Percentiles rank a stretch among this genome's conserved stretches.
These are phyloP conservation scores for Annulohypoxylon nitens DNA, from an alignment of 495 filamentous ascomycete species.

Conservation along the genomic window DNA sequence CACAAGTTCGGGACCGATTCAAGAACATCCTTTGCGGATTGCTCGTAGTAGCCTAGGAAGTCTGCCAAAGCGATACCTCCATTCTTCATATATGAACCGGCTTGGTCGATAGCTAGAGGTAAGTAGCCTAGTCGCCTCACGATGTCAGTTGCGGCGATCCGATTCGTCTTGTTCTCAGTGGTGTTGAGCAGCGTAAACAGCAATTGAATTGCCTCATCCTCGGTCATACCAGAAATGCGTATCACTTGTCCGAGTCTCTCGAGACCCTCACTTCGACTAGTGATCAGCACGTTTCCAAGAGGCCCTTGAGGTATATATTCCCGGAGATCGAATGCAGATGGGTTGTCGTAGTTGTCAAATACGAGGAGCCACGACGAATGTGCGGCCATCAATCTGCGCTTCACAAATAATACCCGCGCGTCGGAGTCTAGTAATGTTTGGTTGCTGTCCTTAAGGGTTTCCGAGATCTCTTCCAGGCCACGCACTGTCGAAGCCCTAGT, in stretches of 20 bases:
- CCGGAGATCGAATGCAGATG: conserved; percentile 6
- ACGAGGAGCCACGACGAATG: background rate
- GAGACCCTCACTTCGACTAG: background rate
- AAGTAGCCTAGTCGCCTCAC: conserved; percentile 3
- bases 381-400: background rate
- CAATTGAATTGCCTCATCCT: background rate
- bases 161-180: background rate
- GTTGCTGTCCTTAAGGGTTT: background rate
- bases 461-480: conserved; percentile 5
- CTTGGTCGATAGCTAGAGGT: conserved; percentile 12
- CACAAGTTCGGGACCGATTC: conserved; percentile 1
- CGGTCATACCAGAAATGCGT: background rate
- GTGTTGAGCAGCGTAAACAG: background rate
- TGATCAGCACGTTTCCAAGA: conserved; percentile 5
- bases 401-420: conserved; percentile 1
- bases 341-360: conserved; percentile 12
- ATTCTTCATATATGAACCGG: conserved; percentile 7
- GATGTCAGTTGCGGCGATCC: background rate
- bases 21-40: conserved; percentile 4
- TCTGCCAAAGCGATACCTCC: background rate
- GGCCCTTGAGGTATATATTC: conserved; percentile 10
- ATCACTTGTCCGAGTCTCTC: conserved; percentile 4
- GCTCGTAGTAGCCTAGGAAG: conserved; percentile 2
- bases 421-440: background rate
- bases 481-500: background rate